These are phyloP conservation scores for Elsinoe ampelina DNA, from an alignment of 2,329 filamentous ascomycete genomes.

Conservation along the genomic window DNA sequence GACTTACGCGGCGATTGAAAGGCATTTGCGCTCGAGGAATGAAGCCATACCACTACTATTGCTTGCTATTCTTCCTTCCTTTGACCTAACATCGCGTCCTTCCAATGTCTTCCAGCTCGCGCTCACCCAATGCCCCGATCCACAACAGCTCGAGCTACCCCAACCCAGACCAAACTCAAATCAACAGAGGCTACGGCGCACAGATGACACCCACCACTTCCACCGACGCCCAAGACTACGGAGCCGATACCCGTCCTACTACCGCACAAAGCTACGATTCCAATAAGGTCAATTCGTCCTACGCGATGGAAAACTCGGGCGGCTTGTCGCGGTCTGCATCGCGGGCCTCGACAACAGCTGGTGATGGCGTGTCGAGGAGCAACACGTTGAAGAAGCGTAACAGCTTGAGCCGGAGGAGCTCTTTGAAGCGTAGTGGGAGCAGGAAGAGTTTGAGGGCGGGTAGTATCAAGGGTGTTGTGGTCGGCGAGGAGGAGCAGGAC, in stretches of 20 bases:
- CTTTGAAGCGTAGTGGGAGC: slow-evolving; percentile 70
- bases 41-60: neutral
- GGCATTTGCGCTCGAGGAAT: too few species aligned
- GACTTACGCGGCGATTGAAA: neutral
- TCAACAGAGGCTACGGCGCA: slow-evolving; percentile 3
- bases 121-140: neutral
- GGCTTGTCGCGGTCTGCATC: slow-evolving; percentile 55
- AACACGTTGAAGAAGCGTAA: slow-evolving; percentile 85
- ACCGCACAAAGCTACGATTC: slow-evolving; percentile 11
- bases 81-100: neutral
- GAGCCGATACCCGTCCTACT: slow-evolving; percentile 1
- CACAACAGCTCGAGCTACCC: neutral
- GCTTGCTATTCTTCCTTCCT: neutral
- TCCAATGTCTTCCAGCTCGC: neutral
- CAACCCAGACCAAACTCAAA: slow-evolving; percentile 9
- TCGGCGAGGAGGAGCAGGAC: slow-evolving; percentile 51
- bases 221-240: neutral
- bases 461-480: slow-evolving; percentile 70
- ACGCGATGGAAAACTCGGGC: slow-evolving; percentile 30
- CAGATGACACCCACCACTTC: slow-evolving; percentile 9
- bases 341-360: slow-evolving; percentile 39
- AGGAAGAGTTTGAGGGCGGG: slow-evolving; percentile 74
- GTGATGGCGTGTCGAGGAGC: slow-evolving; percentile 39
- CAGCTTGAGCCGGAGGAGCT: slow-evolving; percentile 64
- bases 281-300: neutral